Base-by-base conservation (phyloP, 2,329 filamentous ascomycete species). In the Cladosporium sp. region DNA sequence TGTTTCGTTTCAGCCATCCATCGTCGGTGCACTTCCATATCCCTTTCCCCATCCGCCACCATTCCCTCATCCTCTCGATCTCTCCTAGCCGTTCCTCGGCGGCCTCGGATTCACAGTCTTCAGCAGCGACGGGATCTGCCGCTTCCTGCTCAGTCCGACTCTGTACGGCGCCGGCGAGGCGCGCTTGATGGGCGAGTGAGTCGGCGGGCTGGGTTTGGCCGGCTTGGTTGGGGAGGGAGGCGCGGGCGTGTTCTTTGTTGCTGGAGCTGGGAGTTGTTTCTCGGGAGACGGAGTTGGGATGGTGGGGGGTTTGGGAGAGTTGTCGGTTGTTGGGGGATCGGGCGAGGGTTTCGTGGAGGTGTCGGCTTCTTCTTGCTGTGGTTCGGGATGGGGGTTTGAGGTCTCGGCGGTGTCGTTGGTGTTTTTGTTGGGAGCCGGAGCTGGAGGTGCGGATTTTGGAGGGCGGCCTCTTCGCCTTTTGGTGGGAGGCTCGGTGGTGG, bases 61-160 rank as follows among this genome's bases (percentile, higher is more conserved):
- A 1, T 28, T 7, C 22, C 43, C 9, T 32, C 43, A 13, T n/a
- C 32, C 43, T 32, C 31, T 16, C 32, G 4, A 18, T 4, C 13
- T 16, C 19, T 34, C 18, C 45, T 19, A 40, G 28, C 58, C 52
- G 43, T 54, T 52, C 41, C 54, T 53, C 33, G 50, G 49, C 13
- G 50, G 44, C 37, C 54, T 54, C 2, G 59, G 59, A 31, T 55
- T 55, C 37, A 60, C 54, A 8, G 59, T 54, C 50, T 56, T 57
- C 52, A 78, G 61, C 58, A 79, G 61, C 14, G 76, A 73, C 14
- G 74, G 73, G 43, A 78, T 78, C 22, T 72, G 65, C 18, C 73
- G 73, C 52, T 66, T 67, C 48, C 73, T 74, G 60, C 75, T 78
- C 54, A 79, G 59, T 2, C 76, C 76, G 4, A 79, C 75, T 0